Base-by-base conservation (phyloP, 2,329 filamentous ascomycete genomes). In the Fusarium sacchari region DNA sequence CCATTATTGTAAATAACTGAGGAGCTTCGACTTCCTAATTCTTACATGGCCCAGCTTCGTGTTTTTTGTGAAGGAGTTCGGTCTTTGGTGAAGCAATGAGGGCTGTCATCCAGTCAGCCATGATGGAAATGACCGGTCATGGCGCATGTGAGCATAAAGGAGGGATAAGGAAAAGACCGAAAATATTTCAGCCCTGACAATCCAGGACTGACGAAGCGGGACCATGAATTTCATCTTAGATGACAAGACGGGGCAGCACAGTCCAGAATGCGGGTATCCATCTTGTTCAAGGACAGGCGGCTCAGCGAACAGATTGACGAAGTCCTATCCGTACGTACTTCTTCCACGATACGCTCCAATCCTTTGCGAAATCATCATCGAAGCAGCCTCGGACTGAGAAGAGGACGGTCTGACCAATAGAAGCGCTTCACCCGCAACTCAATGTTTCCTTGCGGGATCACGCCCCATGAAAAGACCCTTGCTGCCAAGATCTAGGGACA, bases 341-440 rank as follows among this genome's bases (percentile, higher is more conserved):
- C 63, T 52, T 67, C 57, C 46, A 40, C 34, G 43, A 15, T 30
- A 59, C 49, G 58, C 30, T 36, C 59, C 61, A 75, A 61, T 69
- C 61, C 56, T 60, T 18, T 26, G 18, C 42, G 18, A 63, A 56
- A 64, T 71, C 66, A 62, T 64, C 61, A 71, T 76, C 66, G 66
- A 73, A 56, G 55, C 61, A 58, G 60, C 60, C 42, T 47, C 39
- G 34, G 67, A 60, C 55, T 69, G 69, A 44, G 24, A 65, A 36
- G 47, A 73, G 60, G 52, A 59, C 30, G 55, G 49, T 47, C 68
- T 68, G 68, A n/a, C 74, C 70, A 77, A 71, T 77, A 28, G 50
- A 30, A 30, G 53, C 50, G 57, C 52, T 53, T 55, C 36, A 34
- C 24, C 47, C 40, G 57, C 52, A 53, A 56, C 53, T 56, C 49